Conservation (phyloP, 2,329 filamentous ascomycete genomes). For the Lecanoromycetidae sp. region DNA sequence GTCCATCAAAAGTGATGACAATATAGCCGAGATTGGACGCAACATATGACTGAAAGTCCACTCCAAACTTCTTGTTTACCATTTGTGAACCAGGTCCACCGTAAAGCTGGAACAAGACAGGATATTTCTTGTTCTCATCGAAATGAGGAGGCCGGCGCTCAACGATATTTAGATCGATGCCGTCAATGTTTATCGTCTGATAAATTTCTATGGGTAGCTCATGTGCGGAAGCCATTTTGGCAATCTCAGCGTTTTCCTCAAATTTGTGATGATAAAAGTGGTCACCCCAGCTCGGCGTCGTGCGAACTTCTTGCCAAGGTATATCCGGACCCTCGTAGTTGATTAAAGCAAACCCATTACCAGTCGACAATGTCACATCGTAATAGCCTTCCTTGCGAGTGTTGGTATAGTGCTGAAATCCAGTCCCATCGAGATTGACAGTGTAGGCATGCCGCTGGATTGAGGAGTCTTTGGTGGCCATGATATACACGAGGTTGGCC, state of each 20-base stretch:
- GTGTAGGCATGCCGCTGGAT: slow-evolving; percentile 88
- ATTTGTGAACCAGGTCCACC: slow-evolving; percentile 87
- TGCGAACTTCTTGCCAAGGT: slow-evolving; percentile 83
- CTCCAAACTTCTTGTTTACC: slow-evolving; percentile 64
- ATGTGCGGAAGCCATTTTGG: slow-evolving; percentile 57
- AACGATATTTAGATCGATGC: slow-evolving; percentile 58
- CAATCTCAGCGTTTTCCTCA: slow-evolving; percentile 64
- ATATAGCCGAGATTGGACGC: slow-evolving; percentile 80
- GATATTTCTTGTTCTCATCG: slow-evolving; percentile 69
- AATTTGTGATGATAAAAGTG: slow-evolving; percentile 54
- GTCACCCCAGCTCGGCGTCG: slow-evolving; percentile 57
- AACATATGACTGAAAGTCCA: slow-evolving; percentile 86
- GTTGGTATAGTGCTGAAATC: slow-evolving; percentile 62
- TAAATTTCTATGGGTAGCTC: slow-evolving; percentile 76
- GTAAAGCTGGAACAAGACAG: slow-evolving; percentile 90
- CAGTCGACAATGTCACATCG: slow-evolving; percentile 67
- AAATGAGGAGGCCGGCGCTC: slow-evolving; percentile 89
- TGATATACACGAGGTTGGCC: slow-evolving; percentile 82
- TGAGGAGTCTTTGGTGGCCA: slow-evolving; percentile 72
- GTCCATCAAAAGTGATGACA: slow-evolving; percentile 85
- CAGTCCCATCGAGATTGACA: slow-evolving; percentile 69
- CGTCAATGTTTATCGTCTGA: slow-evolving; percentile 72
- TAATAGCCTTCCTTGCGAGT: slow-evolving; percentile 66
- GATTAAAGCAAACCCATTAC: slow-evolving; percentile 71
- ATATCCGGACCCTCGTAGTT: slow-evolving; percentile 73